Conservation (phyloP, 2,329 filamentous ascomycete species). For the Diaporthe sp. region DNA sequence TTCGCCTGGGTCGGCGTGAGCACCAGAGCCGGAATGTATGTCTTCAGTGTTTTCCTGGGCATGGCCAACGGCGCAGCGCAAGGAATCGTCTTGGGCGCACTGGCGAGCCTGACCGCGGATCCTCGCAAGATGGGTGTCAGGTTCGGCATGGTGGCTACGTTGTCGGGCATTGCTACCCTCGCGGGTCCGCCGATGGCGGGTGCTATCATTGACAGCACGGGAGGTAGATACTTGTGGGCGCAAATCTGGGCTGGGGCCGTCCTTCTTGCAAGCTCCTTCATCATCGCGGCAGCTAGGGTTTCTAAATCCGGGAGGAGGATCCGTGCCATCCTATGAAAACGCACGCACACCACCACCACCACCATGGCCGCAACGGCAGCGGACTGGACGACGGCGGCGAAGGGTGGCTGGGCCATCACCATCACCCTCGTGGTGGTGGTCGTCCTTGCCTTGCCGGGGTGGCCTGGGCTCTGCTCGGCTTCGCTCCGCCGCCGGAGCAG, state of each 20-base stretch:
- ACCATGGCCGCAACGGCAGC: too few species aligned
- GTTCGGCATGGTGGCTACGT: conserved; percentile 60
- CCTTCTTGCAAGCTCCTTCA: neutral
- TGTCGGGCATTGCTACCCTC: conserved; percentile 57
- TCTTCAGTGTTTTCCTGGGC: conserved; percentile 59
- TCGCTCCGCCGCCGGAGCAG: too few species aligned
- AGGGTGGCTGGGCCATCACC: too few species aligned
- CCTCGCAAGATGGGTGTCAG: conserved; percentile 59
- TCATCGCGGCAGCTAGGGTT: neutral
- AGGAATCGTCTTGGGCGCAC: conserved; percentile 54
- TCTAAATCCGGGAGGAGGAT: neutral
- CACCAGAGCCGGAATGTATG: conserved; percentile 54
- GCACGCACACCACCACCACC: too few species aligned
- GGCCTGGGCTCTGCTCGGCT: too few species aligned
- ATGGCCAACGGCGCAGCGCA: conserved; percentile 58
- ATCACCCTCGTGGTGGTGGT: too few species aligned
- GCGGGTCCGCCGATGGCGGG: conserved; percentile 47
- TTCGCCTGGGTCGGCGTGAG: conserved; percentile 68
- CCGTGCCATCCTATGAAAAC: neutral
- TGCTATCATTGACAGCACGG: neutral
- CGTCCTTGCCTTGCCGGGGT: too few species aligned
- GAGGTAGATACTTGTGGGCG: neutral
- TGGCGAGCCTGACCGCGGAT: conserved; percentile 58
- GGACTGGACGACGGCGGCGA: too few species aligned
- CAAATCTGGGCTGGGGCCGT: neutral